Conservation (phyloP, 1,139 yeast species). For the Yamadazyma spencermartinsiae region DNA sequence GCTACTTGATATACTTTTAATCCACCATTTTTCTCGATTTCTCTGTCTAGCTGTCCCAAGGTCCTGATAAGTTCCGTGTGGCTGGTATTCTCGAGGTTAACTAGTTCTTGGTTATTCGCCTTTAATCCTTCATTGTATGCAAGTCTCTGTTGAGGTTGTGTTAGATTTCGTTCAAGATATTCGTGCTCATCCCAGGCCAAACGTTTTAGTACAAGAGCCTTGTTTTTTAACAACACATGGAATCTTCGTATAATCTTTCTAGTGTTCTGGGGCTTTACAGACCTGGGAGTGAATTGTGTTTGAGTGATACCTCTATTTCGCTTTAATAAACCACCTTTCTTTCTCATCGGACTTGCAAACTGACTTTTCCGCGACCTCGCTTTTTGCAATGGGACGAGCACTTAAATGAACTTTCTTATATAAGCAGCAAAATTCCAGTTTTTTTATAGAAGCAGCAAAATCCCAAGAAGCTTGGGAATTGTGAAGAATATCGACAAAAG, state of each 20-base stretch:
- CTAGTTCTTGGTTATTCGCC: conserved; percentile 16
- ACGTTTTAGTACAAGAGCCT: conserved; percentile 35
- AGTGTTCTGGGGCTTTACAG: conserved; percentile 65
- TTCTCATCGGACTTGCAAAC: not conserved
- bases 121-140: conserved; percentile 20
- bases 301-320: conserved; percentile 21
- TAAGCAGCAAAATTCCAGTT: not conserved
- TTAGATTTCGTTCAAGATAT: not conserved
- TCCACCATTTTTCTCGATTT: conserved; percentile 65
- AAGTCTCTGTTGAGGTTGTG: conserved; percentile 18
- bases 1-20: conserved; percentile 80
- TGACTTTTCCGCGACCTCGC: not conserved
- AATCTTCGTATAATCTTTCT: conserved; percentile 67
- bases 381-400: too few species aligned
- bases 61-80: conserved; percentile 21
- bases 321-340: conserved; percentile 9
- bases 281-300: conserved; percentile 22
- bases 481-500: too few species aligned
- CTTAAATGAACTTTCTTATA: not conserved
- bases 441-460: too few species aligned
- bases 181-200: conserved; percentile 17
- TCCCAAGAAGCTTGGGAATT: too few species aligned
- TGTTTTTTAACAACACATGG: conserved; percentile 60
- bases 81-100: conserved; percentile 22
- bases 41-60: conserved; percentile 59